Evolutionary conservation across 352 stramenopile species (phyloP), one percentile per base, ranked within the genome.

Genomic region (Phytophthora quininea): DNA sequence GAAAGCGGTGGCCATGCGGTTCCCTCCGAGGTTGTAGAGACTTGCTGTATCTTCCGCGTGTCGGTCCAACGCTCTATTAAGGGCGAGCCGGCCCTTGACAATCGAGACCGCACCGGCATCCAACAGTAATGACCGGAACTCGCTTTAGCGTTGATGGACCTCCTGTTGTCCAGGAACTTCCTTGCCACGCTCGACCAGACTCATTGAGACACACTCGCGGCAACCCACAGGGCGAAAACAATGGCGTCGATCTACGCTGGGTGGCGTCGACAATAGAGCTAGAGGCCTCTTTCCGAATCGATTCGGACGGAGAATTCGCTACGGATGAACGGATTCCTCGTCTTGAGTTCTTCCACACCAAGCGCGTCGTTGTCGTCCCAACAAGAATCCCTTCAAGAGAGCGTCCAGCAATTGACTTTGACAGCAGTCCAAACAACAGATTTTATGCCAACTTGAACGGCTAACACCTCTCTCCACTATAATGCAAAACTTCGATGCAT

Each of bases 41-140:
- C 19, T 24, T 24, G 19, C 33, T 14, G 54, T 51, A 73, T 65
- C 48, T 70, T 64, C 62, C 66, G 65, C 38, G 56, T 53, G 46
- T 24, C 59, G 19, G 57, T 73, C 48, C 59, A 72, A 35, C 48
- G 54, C 57, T 50, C 46, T n/a, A 56, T 50, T 24, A 37, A 62
- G 50, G 47, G 10, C 10, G 27, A 38, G 24, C 27, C 37, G 27
- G 24, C 8, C 15, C 19, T 19, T 8, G 3, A 0, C 42, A 27
- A 15, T n/a, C 5, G 42, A 27, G 12, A 48, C 42, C 42, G 47
- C 37, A 15, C 29, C 47, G 0, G 4, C 47, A 62, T 62, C 60
- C 60, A 51, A 5, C 14, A 53, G 53, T 32, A 58, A 52, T 46
- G 40, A 29, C 45, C 65, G 40, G 38, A 60, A 73, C 54, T 59